Evolutionary conservation across 163 green algal genomes (phyloP).

Genomic region (Scenedesmus sp.): DNA sequence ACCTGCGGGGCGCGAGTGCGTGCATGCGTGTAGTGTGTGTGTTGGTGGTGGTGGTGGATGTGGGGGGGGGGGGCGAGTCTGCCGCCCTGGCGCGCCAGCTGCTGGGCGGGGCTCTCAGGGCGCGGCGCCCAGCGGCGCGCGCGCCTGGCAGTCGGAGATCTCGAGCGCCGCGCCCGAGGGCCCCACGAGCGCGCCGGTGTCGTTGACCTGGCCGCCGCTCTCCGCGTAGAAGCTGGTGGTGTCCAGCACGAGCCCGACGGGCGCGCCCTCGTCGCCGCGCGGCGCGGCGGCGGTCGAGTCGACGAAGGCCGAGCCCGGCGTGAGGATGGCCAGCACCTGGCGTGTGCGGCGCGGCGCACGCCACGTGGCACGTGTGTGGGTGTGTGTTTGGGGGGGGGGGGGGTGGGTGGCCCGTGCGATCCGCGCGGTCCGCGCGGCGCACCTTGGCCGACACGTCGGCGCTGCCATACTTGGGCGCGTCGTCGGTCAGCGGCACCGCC

Average conservation of each 20-base stretch:
- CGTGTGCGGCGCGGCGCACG: too few species aligned
- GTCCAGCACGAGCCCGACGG: constrained; percentile 92
- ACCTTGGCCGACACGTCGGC: constrained; percentile 36
- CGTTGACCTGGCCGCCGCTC: constrained; percentile 81
- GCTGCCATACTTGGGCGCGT: constrained; percentile 70
- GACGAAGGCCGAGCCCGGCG: constrained; percentile 80
- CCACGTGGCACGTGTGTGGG: too few species aligned
- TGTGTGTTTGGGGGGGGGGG: too few species aligned
- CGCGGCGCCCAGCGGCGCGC: too few species aligned
- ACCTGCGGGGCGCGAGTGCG: too few species aligned
- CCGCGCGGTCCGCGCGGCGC: neutral
- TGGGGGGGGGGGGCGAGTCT: too few species aligned
- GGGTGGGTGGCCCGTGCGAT: too few species aligned
- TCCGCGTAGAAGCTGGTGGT: constrained; percentile 92
- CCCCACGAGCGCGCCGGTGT: constrained; percentile 76
- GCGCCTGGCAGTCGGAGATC: constrained; percentile 62
- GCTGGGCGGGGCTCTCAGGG: too few species aligned
- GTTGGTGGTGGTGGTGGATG: too few species aligned
- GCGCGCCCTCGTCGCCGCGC: constrained; percentile 44
- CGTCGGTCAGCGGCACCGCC: constrained; percentile 75
- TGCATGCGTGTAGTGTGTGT: too few species aligned
- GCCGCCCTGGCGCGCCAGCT: too few species aligned
- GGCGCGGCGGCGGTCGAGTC: constrained; percentile 59
- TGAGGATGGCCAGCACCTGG: constrained; percentile 90
- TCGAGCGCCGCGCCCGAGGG: constrained; percentile 44